A percentile compares a stretch with the other conserved stretches of the same genome.
Conservation (phyloP, 306 rosid species). For the Purshia tridentata region DNA sequence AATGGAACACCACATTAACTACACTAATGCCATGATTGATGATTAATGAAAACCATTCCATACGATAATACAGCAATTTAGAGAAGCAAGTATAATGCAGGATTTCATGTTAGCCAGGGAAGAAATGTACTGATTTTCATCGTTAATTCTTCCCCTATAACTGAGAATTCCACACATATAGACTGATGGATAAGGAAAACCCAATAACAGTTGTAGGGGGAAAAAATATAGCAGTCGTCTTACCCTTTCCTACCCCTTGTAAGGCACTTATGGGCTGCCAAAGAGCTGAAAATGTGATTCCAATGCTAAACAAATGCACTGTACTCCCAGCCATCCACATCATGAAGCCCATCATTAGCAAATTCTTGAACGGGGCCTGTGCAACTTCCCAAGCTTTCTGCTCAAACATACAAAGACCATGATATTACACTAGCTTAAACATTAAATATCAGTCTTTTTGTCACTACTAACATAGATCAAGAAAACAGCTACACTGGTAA, state of each 20-base stretch:
- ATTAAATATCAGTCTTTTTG: background rate
- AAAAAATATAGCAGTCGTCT: background rate
- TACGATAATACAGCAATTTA: background rate
- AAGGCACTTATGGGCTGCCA: conserved; percentile 97
- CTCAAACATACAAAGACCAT: conserved; percentile 19
- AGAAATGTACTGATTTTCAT: background rate
- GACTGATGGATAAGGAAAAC: background rate
- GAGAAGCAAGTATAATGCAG: background rate
- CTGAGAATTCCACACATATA: background rate
- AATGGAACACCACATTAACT: background rate
- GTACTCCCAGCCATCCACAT: conserved; percentile 99
- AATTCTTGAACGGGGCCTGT: conserved; percentile 93
- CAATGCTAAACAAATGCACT: conserved; percentile 94
- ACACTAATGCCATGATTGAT: background rate
- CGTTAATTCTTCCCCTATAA: background rate
- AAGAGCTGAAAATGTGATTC: conserved; percentile 97
- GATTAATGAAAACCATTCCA: background rate
- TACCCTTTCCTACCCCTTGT: conserved; percentile 91
- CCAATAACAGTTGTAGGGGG: background rate
- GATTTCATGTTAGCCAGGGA: background rate
- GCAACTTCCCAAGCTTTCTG: conserved; percentile 99
- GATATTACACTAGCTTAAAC: conserved; percentile 8
- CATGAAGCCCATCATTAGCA: conserved; percentile 99
- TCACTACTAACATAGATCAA: background rate
- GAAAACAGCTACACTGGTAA: background rate